Percentiles rank a stretch among this genome's conserved stretches.
phyloP scores from a whole-genome alignment of 2,329 filamentous ascomycete species.

The Arthroderma sp. region DNA sequence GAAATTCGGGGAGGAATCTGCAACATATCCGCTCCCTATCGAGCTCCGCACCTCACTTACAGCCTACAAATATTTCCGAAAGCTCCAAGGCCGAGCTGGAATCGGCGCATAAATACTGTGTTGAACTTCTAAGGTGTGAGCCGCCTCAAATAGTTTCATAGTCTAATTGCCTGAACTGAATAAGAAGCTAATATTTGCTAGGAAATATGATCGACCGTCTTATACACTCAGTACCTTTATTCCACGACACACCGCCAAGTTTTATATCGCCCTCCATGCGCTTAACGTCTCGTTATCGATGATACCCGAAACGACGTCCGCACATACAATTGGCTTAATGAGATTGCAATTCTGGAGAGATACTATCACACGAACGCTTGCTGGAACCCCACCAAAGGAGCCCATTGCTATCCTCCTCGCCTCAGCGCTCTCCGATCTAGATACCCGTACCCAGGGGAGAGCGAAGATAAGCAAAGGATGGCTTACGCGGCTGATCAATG shows the following conservation, averaged over 20 bases:
- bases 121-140: constrained; percentile 44
- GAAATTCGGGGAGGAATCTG: neutral
- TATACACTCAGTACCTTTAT: constrained; percentile 78
- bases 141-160: neutral
- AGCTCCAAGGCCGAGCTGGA: constrained; percentile 38
- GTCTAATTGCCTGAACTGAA: neutral
- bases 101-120: constrained; percentile 46
- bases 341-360: constrained; percentile 95
- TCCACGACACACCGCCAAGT: constrained; percentile 59
- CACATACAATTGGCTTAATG: constrained; percentile 72
- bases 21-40: neutral
- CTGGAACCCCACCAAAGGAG: constrained; percentile 70
- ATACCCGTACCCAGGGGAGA: constrained; percentile 35
- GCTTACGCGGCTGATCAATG: constrained; percentile 64
- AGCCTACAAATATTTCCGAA: neutral
- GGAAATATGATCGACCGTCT: constrained; percentile 79
- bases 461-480: constrained; percentile 54
- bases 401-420: constrained; percentile 78
- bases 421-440: constrained; percentile 52
- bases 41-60: neutral
- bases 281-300: constrained; percentile 87
- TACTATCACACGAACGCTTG: constrained; percentile 63
- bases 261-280: constrained; percentile 80
- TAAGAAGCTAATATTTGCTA: constrained; percentile 26
- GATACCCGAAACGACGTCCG: constrained; percentile 80